Base-by-base conservation (phyloP, 108 stramenopile species). In the Fistulifera solaris region DNA sequence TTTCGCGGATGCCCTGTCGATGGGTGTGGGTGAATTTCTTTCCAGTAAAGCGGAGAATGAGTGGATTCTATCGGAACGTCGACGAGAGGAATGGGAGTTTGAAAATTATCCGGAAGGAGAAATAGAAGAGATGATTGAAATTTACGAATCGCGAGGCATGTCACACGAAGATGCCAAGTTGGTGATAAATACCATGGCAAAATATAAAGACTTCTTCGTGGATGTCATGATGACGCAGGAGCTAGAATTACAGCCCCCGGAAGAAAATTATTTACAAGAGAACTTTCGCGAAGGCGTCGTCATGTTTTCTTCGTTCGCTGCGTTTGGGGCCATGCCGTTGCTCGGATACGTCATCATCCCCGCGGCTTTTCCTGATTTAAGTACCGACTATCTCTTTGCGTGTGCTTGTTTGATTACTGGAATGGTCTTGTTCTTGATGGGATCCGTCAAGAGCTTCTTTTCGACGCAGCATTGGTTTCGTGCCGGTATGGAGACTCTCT, bases 1-100 rank as follows among this genome's bases (percentile, higher is more conserved):
- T 45, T 88, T 98, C 58, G 98, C 97, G 12, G 96, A 97, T 61
- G 96, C 98, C 0, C 71, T 99, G 17, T 70, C 79, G 68, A 98
- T 98, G 96, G 98, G 98, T 12, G 94, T 98, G 11, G 96, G 97
- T 10, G 98, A 98, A 71, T 97, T 95, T 56, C 70, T 98, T n/a
- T 89, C 88, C 52, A 83, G 81, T 51, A 95, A 95, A 59, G 96
- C 97, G 13, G 80, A 92, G 63, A 94, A 91, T 58, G 97, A 98
- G 57, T 96, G 89, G 83, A 88, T 95, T 61, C 57, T 93, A 51
- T 76, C 73, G 48, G 97, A 98, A 61, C 70, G 91, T 28, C 48
- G 63, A 40, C 75, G 97, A 61, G 97, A 98, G 69, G 66, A 78
- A 45, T 98, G 97, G 97, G 94, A 96, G 63, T 69, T 94, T 76